These are phyloP conservation scores for Henckelia pumila DNA, from an alignment of 257 asterid genomes.

Conservation along the genomic window DNA sequence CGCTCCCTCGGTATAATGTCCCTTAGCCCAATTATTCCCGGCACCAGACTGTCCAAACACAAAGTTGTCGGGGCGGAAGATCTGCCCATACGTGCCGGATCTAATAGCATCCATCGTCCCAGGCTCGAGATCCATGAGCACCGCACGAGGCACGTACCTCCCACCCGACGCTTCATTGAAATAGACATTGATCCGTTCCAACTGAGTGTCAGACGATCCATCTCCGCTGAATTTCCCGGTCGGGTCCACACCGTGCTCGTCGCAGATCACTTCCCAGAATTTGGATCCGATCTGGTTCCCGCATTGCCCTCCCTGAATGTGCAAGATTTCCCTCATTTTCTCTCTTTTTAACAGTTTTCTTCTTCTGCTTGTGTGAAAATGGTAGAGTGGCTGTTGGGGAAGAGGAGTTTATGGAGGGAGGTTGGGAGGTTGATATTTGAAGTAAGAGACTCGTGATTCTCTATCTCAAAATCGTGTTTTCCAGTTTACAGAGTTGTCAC, in stretches of 20 bases:
- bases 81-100: slow-evolving; percentile 83
- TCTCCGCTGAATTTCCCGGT: slow-evolving; percentile 66
- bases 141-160: slow-evolving; percentile 84
- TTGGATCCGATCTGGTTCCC: slow-evolving; percentile 95
- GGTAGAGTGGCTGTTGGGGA: slow-evolving; percentile 24
- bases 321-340: slow-evolving; percentile 78
- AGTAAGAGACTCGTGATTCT: slow-evolving; percentile 32
- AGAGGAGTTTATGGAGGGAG: slow-evolving; percentile 6
- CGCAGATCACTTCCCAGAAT: slow-evolving; percentile 91
- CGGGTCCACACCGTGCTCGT: slow-evolving; percentile 78
- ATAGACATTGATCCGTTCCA: slow-evolving; percentile 79
- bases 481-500: background rate
- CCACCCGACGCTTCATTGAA: slow-evolving; percentile 90
- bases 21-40: slow-evolving; percentile 91
- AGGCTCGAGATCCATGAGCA: slow-evolving; percentile 93
- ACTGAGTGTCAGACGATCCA: slow-evolving; percentile 46
- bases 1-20: slow-evolving; percentile 89
- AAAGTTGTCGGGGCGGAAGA: slow-evolving; percentile 83
- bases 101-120: slow-evolving; percentile 93
- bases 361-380: slow-evolving; percentile 5
- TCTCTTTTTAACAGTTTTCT: too few species aligned
- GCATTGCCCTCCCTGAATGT: slow-evolving; percentile 92
- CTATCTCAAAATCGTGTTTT: slow-evolving; percentile 13
- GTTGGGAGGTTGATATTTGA: slow-evolving; percentile 37
- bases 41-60: slow-evolving; percentile 93